Evolutionary conservation across 2,329 filamentous ascomycete genomes (phyloP).

Genomic region (Emydomyces testavorans): DNA sequence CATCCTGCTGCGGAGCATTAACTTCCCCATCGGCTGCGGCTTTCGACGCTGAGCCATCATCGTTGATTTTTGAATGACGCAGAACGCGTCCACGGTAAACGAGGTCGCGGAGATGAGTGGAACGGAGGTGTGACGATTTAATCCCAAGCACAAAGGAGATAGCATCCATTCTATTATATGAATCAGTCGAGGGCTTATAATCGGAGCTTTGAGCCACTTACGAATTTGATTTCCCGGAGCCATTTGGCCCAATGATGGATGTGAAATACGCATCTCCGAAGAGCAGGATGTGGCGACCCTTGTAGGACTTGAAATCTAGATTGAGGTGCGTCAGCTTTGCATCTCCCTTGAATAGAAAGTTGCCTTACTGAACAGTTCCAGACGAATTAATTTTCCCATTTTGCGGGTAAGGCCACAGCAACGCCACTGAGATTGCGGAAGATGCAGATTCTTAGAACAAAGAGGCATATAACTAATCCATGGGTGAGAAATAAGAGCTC

Average conservation of each 20-base stretch:
- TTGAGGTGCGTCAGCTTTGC: slow-evolving; percentile 17
- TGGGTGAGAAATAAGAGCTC: no score
- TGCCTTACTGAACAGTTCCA: slow-evolving; percentile 79
- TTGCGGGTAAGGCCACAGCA: background rate
- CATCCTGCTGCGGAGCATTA: slow-evolving; percentile 52
- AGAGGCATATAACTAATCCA: no score
- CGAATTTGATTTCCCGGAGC: slow-evolving; percentile 98
- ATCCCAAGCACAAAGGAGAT: slow-evolving; percentile 98
- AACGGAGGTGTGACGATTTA: slow-evolving; percentile 95
- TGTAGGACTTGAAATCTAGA: slow-evolving; percentile 98
- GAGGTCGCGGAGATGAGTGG: slow-evolving; percentile 82
- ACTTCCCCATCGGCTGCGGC: slow-evolving; percentile 47
- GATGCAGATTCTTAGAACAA: no score
- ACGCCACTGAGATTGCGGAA: no score
- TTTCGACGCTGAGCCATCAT: slow-evolving; percentile 62
- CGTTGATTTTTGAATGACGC: slow-evolving; percentile 83
- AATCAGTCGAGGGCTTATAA: slow-evolving; percentile 2
- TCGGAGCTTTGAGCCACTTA: slow-evolving; percentile 36
- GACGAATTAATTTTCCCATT: slow-evolving; percentile 92
- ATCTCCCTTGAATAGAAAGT: slow-evolving; percentile 9
- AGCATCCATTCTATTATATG: slow-evolving; percentile 70
- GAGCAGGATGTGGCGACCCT: slow-evolving; percentile 83
- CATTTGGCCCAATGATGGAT: slow-evolving; percentile 98
- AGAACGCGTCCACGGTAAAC: slow-evolving; percentile 92
- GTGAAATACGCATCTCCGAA: slow-evolving; percentile 99